A percentile compares a stretch with the other conserved stretches of the same genome.
These are phyloP conservation scores for Aureobasidium sp. DNA, from an alignment of 2,329 filamentous ascomycete species.

Conservation along the genomic window DNA sequence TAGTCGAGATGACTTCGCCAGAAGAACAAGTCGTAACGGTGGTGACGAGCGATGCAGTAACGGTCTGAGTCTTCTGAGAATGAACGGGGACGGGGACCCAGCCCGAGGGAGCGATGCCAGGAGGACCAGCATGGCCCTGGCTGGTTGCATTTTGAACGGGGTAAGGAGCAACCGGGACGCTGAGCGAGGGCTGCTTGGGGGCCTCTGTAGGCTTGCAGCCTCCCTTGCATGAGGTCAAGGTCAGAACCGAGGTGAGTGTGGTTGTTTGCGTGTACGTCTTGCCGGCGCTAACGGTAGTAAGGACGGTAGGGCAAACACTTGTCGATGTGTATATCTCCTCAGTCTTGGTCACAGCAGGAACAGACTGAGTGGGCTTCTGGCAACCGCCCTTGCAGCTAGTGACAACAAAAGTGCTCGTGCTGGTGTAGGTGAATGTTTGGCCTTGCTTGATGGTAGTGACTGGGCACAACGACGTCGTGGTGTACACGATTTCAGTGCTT, in stretches of 20 bases:
- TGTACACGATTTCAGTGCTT: conserved; percentile 17
- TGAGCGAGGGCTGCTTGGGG: not conserved
- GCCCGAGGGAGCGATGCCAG: not conserved
- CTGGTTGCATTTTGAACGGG: not conserved
- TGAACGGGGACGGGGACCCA: not conserved
- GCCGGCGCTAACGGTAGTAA: not conserved
- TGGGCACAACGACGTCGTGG: conserved; percentile 21
- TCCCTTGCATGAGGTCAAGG: not conserved
- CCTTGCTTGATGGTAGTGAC: conserved; percentile 18
- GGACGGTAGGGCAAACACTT: not conserved
- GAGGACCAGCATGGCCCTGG: not conserved
- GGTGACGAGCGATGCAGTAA: not conserved
- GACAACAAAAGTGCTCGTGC: conserved; percentile 1
- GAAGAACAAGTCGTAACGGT: conserved; percentile 2
- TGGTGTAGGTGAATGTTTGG: conserved; percentile 17
- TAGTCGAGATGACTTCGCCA: not conserved
- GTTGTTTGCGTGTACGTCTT: conserved; percentile 3
- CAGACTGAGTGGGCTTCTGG: not conserved
- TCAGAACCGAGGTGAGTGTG: not conserved
- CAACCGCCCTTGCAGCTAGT: not conserved
- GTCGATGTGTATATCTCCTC: not conserved
- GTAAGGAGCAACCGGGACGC: not conserved
- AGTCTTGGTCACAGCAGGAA: not conserved
- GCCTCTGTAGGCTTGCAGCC: not conserved
- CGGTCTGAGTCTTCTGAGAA: not conserved